Evolutionary conservation across 352 stramenopile species (phyloP).

Genomic region (Phytophthora palmivora): DNA sequence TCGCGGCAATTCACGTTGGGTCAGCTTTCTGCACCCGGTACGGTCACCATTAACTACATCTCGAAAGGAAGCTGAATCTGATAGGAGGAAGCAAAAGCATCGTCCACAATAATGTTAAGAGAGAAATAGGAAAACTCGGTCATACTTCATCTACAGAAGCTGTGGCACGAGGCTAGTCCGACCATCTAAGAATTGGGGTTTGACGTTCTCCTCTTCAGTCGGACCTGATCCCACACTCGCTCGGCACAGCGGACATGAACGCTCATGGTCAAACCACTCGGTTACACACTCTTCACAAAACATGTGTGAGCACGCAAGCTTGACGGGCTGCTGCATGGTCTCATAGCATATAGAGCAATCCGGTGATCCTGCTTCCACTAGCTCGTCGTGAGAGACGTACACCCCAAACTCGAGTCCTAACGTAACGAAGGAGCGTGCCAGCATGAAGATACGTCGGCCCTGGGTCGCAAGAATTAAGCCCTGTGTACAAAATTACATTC

Average conservation of each 20-base stretch:
- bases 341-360: slow-evolving; percentile 90
- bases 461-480: slow-evolving; percentile 67
- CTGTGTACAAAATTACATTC: slow-evolving; percentile 28
- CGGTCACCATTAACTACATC: slow-evolving; percentile 52
- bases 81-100: slow-evolving; percentile 5
- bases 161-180: slow-evolving; percentile 82
- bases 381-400: slow-evolving; percentile 68
- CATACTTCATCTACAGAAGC: slow-evolving; percentile 54
- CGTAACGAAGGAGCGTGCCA: slow-evolving; percentile 66
- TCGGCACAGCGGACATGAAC: slow-evolving; percentile 80
- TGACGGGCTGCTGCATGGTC: slow-evolving; percentile 70
- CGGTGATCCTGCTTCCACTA: slow-evolving; percentile 63
- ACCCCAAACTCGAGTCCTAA: slow-evolving; percentile 71
- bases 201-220: slow-evolving; percentile 41
- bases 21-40: slow-evolving; percentile 54
- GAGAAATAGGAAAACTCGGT: slow-evolving; percentile 16
- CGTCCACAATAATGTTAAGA: slow-evolving; percentile 18
- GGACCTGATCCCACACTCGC: slow-evolving; percentile 49
- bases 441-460: slow-evolving; percentile 50
- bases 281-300: slow-evolving; percentile 88
- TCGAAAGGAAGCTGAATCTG: slow-evolving; percentile 2
- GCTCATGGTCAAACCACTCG: slow-evolving; percentile 87
- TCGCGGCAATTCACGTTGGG: slow-evolving; percentile 65
- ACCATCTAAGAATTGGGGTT: slow-evolving; percentile 79
- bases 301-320: slow-evolving; percentile 81